A percentile compares a stretch with the other conserved stretches of the same genome.
phyloP scores from a whole-genome alignment of 345 rosid genomes.

The Mallotus nudiflorus region DNA sequence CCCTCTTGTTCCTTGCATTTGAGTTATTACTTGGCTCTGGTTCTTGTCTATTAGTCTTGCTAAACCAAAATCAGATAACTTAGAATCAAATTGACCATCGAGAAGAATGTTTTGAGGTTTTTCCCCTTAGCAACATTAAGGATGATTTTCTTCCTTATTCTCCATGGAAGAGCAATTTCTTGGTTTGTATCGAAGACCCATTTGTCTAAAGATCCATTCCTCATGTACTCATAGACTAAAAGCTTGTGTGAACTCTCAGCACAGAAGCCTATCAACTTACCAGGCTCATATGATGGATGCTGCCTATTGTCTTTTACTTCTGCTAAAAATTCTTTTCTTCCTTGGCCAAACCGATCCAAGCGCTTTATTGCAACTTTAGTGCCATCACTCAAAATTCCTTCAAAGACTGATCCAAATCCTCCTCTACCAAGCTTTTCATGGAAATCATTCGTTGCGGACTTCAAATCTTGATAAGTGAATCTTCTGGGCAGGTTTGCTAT shows the following conservation, averaged over 20 bases:
- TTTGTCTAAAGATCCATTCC: constrained; percentile 18
- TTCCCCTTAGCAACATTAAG: constrained; percentile 6
- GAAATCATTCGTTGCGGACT: constrained; percentile 52
- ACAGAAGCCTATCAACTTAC: constrained; percentile 15
- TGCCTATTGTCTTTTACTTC: constrained; percentile 72
- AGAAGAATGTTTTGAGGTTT: constrained; percentile 20
- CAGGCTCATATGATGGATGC: constrained; percentile 63
- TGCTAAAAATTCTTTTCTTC: constrained; percentile 60
- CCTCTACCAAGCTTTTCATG: constrained; percentile 68
- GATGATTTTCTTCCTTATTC: constrained; percentile 10
- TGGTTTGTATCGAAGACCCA: constrained; percentile 5
- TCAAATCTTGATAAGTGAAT: constrained; percentile 60
- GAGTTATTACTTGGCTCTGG: neutral
- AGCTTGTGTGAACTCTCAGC: constrained; percentile 10
- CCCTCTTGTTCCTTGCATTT: constrained; percentile 22
- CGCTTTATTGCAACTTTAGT: constrained; percentile 75
- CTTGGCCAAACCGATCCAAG: constrained; percentile 65
- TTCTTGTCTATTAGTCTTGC: constrained; percentile 1
- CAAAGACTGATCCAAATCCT: constrained; percentile 73
- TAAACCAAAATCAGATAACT: constrained; percentile 22
- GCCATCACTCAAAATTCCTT: constrained; percentile 63
- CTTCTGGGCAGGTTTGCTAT: constrained; percentile 34
- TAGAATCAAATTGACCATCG: constrained; percentile 9
- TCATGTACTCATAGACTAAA: constrained; percentile 19
- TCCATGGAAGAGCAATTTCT: constrained; percentile 5